phyloP scores from a whole-genome alignment of 768 basidiomycete species.

The Rhizopogon rudus region DNA sequence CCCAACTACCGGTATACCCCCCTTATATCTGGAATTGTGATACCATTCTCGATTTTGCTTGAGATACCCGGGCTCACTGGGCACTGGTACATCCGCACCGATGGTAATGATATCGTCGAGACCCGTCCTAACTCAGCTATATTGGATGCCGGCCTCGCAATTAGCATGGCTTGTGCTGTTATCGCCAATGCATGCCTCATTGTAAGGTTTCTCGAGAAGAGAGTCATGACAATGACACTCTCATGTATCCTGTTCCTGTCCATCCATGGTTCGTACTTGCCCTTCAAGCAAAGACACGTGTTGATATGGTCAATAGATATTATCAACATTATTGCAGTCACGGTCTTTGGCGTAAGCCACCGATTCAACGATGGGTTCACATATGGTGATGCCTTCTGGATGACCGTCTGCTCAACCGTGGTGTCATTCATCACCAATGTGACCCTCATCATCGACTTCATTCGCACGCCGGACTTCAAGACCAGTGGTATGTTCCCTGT shows the following conservation, averaged over 20 bases:
- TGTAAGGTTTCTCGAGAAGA: slow-evolving; percentile 66
- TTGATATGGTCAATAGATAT: slow-evolving; percentile 40
- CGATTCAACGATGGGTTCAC: slow-evolving; percentile 63
- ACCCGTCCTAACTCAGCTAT: slow-evolving; percentile 48
- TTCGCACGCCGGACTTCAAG: slow-evolving; percentile 55
- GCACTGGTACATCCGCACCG: slow-evolving; percentile 65
- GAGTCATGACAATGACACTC: slow-evolving; percentile 58
- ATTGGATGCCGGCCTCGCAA: slow-evolving; percentile 52
- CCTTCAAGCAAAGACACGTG: neutral
- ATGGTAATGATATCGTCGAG: slow-evolving; percentile 35
- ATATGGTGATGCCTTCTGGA: slow-evolving; percentile 70
- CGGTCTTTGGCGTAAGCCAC: slow-evolving; percentile 58
- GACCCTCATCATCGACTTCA: slow-evolving; percentile 59
- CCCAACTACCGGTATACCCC: slow-evolving; percentile 62
- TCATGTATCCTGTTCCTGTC: slow-evolving; percentile 60
- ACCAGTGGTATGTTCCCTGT: slow-evolving; percentile 45
- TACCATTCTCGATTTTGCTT: slow-evolving; percentile 77
- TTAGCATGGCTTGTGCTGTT: slow-evolving; percentile 66
- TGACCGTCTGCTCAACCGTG: slow-evolving; percentile 70
- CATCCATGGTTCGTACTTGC: slow-evolving; percentile 52
- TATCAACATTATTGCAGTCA: slow-evolving; percentile 59
- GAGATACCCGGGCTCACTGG: slow-evolving; percentile 79
- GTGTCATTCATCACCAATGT: slow-evolving; percentile 61
- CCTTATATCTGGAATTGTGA: slow-evolving; percentile 60
- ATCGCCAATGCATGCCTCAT: slow-evolving; percentile 67